These are phyloP conservation scores for Coemansia sp. DNA, from an alignment of 192 early-diverging fungal genomes.

Conservation along the genomic window DNA sequence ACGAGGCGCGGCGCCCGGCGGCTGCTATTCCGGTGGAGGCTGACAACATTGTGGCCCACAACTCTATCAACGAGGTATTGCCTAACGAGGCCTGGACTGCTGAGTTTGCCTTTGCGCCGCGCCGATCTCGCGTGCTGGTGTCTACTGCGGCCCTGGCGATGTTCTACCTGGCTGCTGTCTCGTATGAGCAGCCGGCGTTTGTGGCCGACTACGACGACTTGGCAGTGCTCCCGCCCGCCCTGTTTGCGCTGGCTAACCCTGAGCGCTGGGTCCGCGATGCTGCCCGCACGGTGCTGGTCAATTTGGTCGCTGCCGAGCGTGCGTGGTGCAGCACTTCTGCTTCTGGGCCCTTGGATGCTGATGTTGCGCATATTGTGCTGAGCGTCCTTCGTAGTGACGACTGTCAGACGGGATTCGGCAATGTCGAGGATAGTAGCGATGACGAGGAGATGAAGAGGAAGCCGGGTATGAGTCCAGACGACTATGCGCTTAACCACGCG, in stretches of 20 bases:
- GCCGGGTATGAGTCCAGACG: background rate
- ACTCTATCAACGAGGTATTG: conserved; percentile 13
- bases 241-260: conserved; percentile 46
- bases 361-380: conserved; percentile 38
- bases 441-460: background rate
- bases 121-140: conserved; percentile 11
- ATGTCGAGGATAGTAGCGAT: conserved; percentile 19
- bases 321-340: conserved; percentile 13
- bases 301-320: conserved; percentile 41
- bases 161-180: conserved; percentile 48
- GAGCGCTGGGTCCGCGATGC: conserved; percentile 49
- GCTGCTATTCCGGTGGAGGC: conserved; percentile 27
- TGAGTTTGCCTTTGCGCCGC: conserved; percentile 25
- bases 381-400: conserved; percentile 39
- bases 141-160: conserved; percentile 39
- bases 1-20: conserved; percentile 27
- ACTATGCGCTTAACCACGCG: conserved; percentile 13
- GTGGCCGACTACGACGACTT: conserved; percentile 27
- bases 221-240: conserved; percentile 28
- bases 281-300: conserved; percentile 45
- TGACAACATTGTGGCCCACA: conserved; percentile 13
- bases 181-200: conserved; percentile 36
- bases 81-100: conserved; percentile 33
- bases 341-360: conserved; percentile 5
- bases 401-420: conserved; percentile 45